Conservation (phyloP, 2,329 filamentous ascomycete genomes). For the Celoporthe dispersa region DNA sequence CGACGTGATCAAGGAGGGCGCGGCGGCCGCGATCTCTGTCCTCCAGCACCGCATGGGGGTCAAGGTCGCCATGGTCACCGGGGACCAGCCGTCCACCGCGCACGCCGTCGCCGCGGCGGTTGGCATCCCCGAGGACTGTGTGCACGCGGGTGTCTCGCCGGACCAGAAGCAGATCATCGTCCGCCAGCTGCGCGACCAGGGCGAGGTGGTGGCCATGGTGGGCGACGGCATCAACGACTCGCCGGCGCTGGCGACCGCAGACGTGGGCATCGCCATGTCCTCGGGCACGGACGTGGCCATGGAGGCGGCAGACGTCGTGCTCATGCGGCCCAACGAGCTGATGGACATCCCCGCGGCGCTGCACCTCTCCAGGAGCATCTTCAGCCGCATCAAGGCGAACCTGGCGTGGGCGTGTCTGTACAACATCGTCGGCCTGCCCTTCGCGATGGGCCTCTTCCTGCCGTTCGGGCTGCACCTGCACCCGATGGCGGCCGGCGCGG, state of each 20-base stretch:
- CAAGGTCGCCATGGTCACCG: conserved; percentile 88
- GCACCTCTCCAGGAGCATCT: conserved; percentile 81
- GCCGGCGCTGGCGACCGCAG: conserved; percentile 87
- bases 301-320: conserved; percentile 93
- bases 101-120: conserved; percentile 81
- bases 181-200: conserved; percentile 71
- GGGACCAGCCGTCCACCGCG: conserved; percentile 85
- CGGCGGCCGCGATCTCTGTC: conserved; percentile 78
- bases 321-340: conserved; percentile 90
- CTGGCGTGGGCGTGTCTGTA: conserved; percentile 91
- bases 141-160: conserved; percentile 86
- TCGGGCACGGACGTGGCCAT: conserved; percentile 96
- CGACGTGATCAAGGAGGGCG: conserved; percentile 89
- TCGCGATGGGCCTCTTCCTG: conserved; percentile 95
- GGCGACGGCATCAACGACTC: conserved; percentile 99
- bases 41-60: conserved; percentile 79
- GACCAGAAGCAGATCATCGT: conserved; percentile 91
- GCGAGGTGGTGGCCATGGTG: conserved; percentile 90
- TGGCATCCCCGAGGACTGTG: conserved; percentile 75
- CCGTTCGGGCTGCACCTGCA: conserved; percentile 87
- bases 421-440: conserved; percentile 87
- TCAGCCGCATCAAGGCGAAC: conserved; percentile 91
- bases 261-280: conserved; percentile 90
- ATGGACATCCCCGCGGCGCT: conserved; percentile 91
- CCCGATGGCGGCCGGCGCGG: conserved; percentile 91